A percentile compares a stretch with the other conserved stretches of the same genome.
phyloP scores from a whole-genome alignment of 768 basidiomycete species.

The Leucosporidium yakuticum region DNA sequence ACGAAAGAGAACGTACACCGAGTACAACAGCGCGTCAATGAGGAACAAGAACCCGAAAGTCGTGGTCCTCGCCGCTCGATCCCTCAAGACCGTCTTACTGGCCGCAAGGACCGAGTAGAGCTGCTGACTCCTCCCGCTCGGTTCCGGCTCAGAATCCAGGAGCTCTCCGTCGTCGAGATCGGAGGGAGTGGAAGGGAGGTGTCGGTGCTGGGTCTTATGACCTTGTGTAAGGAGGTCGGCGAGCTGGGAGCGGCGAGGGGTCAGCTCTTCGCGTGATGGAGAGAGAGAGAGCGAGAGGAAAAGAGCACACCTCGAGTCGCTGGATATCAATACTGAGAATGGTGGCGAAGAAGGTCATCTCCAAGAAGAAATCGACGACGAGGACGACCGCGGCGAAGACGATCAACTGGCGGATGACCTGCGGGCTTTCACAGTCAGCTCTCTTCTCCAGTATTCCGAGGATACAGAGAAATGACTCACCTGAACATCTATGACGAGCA shows the following conservation, averaged over 20 bases:
- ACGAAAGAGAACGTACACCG: background rate
- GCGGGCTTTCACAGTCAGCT: background rate
- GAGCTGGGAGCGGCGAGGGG: constrained; percentile 50
- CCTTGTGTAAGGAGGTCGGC: constrained; percentile 79
- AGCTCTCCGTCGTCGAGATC: background rate
- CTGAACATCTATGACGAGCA: constrained; percentile 55
- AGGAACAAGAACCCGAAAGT: constrained; percentile 30
- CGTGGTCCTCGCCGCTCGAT: constrained; percentile 26
- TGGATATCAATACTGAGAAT: constrained; percentile 94
- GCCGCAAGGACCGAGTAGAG: background rate
- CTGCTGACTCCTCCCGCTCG: no score
- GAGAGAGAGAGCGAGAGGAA: background rate
- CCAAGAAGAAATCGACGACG: constrained; percentile 94
- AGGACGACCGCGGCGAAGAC: constrained; percentile 88
- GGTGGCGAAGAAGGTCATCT: constrained; percentile 91
- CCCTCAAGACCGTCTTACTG: background rate
- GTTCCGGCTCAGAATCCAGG: no score
- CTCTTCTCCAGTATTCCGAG: no score
- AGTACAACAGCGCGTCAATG: constrained; percentile 25
- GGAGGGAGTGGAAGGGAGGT: background rate
- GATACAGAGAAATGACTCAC: constrained; percentile 39
- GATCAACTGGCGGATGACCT: constrained; percentile 75
- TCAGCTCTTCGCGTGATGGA: constrained; percentile 13
- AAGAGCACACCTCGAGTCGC: constrained; percentile 64
- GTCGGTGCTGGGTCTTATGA: constrained; percentile 40